Conservation (phyloP, 2,329 filamentous ascomycete genomes). For the Akanthomyces dipterigenus region DNA sequence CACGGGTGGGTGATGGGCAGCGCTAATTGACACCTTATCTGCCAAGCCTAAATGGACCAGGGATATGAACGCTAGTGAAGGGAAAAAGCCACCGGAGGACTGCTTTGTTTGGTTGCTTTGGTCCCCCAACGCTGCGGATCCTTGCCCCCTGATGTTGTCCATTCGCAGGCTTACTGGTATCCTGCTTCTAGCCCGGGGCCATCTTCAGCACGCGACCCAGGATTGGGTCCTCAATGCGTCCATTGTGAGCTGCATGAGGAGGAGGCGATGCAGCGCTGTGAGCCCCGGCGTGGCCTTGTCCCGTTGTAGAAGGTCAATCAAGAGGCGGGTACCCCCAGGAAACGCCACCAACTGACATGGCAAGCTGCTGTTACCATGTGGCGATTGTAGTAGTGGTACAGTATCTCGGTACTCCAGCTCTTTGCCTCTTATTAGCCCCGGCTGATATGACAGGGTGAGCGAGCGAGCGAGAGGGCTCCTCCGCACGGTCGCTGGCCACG, state of each 20-base stretch:
- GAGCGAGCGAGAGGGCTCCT: background rate
- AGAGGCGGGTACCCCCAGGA: background rate
- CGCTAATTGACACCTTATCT: constrained; percentile 10
- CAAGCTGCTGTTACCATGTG: background rate
- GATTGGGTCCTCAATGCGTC: background rate
- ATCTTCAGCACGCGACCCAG: background rate
- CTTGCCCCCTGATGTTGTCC: background rate
- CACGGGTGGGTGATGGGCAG: background rate
- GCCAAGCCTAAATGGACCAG: constrained; percentile 11
- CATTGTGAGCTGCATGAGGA: background rate
- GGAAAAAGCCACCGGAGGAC: background rate
- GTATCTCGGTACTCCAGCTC: background rate
- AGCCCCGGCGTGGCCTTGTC: background rate
- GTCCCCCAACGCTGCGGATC: background rate
- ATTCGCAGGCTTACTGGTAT: too few species aligned
- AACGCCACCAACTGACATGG: background rate
- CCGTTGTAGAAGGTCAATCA: constrained; percentile 7
- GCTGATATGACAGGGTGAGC: background rate
- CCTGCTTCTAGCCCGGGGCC: background rate
- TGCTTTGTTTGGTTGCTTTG: background rate
- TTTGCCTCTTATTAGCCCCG: background rate
- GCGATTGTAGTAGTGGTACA: background rate
- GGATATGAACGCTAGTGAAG: background rate
- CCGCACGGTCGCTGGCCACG: background rate
- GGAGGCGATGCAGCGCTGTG: background rate